A percentile compares a stretch with the other conserved stretches of the same genome.
Evolutionary conservation across 495 filamentous ascomycete species (phyloP).

Genomic region (Penicillium riverlandense): DNA sequence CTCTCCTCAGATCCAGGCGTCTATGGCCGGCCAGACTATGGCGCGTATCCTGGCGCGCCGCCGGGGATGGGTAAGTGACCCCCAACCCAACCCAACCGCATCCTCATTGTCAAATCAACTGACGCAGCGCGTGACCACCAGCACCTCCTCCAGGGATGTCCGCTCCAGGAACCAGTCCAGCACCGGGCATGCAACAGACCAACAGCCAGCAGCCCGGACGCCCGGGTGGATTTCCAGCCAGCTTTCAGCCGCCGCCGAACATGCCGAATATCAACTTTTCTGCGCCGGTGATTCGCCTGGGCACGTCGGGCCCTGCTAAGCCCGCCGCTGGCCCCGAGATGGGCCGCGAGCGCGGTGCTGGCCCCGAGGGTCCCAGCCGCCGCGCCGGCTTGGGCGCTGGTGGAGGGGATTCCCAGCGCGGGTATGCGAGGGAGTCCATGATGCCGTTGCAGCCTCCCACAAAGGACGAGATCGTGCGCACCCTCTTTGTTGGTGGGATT

Average conservation of each 20-base stretch:
- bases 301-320: conserved; percentile 61
- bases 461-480: conserved; percentile 81
- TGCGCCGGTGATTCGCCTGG: conserved; percentile 91
- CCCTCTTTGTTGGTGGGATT: conserved; percentile 84
- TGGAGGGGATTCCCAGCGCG: conserved; percentile 58
- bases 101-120: too few species aligned
- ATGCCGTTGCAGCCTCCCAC: conserved; percentile 78
- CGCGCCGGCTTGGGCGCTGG: conserved; percentile 63
- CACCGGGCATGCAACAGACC: conserved; percentile 73
- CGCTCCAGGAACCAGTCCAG: conserved; percentile 69
- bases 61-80: conserved; percentile 74
- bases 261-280: conserved; percentile 98
- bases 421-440: conserved; percentile 65
- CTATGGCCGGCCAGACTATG: conserved; percentile 70
- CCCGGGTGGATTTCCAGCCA: conserved; percentile 70
- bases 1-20: conserved; percentile 36
- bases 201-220: conserved; percentile 60
- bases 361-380: conserved; percentile 41
- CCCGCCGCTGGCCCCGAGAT: conserved; percentile 45
- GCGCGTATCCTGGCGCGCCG: conserved; percentile 67
- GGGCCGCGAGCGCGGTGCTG: conserved; percentile 32
- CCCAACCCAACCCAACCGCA: neutral
- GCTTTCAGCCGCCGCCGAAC: conserved; percentile 85
- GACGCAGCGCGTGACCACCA: conserved; percentile 4
- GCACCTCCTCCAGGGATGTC: conserved; percentile 37